These are phyloP conservation scores for Tilletia horrida DNA, from an alignment of 1,284 basidiomycete species.

Conservation along the genomic window DNA sequence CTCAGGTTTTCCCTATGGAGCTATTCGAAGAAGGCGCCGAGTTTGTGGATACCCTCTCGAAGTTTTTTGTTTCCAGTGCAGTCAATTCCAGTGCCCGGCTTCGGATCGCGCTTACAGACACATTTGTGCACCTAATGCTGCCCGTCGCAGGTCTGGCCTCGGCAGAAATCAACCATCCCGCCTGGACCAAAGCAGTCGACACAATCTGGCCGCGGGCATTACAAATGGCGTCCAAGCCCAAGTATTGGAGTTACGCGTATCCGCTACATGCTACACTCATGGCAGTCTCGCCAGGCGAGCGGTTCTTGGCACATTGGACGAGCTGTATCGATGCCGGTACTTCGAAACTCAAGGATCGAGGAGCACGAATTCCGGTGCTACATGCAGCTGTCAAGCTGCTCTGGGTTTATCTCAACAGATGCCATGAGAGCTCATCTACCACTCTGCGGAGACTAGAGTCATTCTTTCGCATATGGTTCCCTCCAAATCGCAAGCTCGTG, in stretches of 20 bases:
- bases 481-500: slow-evolving; percentile 65
- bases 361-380: slow-evolving; percentile 69
- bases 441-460: slow-evolving; percentile 74
- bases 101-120: slow-evolving; percentile 82
- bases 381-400: slow-evolving; percentile 79
- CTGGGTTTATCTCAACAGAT: slow-evolving; percentile 93
- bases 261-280: slow-evolving; percentile 78
- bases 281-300: slow-evolving; percentile 80
- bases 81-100: slow-evolving; percentile 66
- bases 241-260: slow-evolving; percentile 86
- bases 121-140: slow-evolving; percentile 73
- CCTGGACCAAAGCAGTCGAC: slow-evolving; percentile 88
- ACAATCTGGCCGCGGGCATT: slow-evolving; percentile 77
- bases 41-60: slow-evolving; percentile 77
- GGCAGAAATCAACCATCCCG: slow-evolving; percentile 90
- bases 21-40: slow-evolving; percentile 90
- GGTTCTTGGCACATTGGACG: slow-evolving; percentile 80
- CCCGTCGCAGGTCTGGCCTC: slow-evolving; percentile 88
- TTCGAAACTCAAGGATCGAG: slow-evolving; percentile 80
- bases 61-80: slow-evolving; percentile 62
- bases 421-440: slow-evolving; percentile 76
- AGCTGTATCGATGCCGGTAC: slow-evolving; percentile 59
- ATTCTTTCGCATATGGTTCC: slow-evolving; percentile 76
- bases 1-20: slow-evolving; percentile 84
- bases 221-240: slow-evolving; percentile 81